A percentile compares a stretch with the other conserved stretches of the same genome.
Evolutionary conservation across 306 rosid species (phyloP).

Genomic region (Ormosia semicastrata): DNA sequence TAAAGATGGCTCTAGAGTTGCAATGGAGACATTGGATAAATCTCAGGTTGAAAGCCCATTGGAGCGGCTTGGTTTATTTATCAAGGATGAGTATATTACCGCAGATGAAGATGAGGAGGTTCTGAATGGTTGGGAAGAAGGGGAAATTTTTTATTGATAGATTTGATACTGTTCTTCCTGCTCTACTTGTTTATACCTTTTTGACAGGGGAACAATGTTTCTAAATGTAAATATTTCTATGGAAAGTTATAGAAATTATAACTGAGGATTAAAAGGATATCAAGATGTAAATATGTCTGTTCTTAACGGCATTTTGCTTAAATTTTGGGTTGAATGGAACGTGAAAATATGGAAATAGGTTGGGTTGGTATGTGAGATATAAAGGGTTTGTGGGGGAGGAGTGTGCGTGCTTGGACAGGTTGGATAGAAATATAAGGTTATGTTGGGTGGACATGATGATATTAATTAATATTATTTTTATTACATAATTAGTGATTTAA

Average conservation of each 20-base stretch:
- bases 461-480: no score
- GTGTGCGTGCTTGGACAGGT: not conserved
- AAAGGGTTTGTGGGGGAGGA: no score
- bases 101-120: slow-evolving; percentile 40
- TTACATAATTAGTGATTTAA: no score
- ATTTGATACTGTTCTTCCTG: slow-evolving; percentile 1
- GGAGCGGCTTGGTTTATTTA: slow-evolving; percentile 52
- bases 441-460: no score
- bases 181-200: slow-evolving; percentile 20
- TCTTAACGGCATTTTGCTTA: not conserved
- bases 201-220: not conserved
- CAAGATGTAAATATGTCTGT: not conserved
- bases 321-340: not conserved
- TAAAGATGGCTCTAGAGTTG: not conserved
- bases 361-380: not conserved
- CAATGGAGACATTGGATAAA: not conserved
- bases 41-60: slow-evolving; percentile 26
- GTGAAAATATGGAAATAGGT: not conserved
- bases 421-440: no score
- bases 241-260: not conserved
- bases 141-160: slow-evolving; percentile 40
- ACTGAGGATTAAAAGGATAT: not conserved
- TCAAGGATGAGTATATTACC: slow-evolving; percentile 41
- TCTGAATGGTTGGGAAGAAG: slow-evolving; percentile 46
- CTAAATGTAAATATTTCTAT: slow-evolving; percentile 23